Evolutionary conservation across 805 yeast genomes (phyloP).

Genomic region (Kuraishia ogatae): DNA sequence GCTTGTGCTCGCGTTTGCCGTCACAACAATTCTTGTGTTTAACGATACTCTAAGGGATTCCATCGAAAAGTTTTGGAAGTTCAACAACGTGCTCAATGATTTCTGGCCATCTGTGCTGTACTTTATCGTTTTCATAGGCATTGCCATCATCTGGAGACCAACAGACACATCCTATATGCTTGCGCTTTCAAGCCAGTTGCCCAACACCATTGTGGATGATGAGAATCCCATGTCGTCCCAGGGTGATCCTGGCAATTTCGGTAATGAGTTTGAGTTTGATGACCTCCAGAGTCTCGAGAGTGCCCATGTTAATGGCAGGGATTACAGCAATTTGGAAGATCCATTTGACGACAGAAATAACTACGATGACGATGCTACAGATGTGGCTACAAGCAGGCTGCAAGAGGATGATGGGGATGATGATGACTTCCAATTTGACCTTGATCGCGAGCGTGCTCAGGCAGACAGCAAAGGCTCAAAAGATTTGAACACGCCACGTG

Average conservation of each 20-base stretch:
- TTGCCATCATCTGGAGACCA: constrained; percentile 95
- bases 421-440: constrained; percentile 17
- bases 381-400: constrained; percentile 8
- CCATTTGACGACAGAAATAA: constrained; percentile 22
- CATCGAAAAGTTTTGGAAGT: constrained; percentile 86
- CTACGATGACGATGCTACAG: constrained; percentile 2
- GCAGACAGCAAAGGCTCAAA: constrained; percentile 1
- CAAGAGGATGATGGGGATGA: constrained; percentile 3
- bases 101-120: constrained; percentile 94
- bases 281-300: constrained; percentile 46
- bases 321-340: constrained; percentile 18
- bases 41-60: constrained; percentile 70
- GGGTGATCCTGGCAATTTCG: constrained; percentile 22
- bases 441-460: constrained; percentile 17
- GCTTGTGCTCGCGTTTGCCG: constrained; percentile 59
- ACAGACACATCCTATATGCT: constrained; percentile 90
- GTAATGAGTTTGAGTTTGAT: constrained; percentile 53
- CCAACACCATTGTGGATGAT: constrained; percentile 50
- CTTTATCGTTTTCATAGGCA: constrained; percentile 70
- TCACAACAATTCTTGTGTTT: constrained; percentile 62
- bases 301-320: constrained; percentile 20
- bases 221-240: constrained; percentile 45
- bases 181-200: constrained; percentile 89
- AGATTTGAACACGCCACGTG: background rate
- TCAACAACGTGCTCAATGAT: constrained; percentile 78